Conservation (phyloP, 441 rosid species). For the Viola pubescens region DNA sequence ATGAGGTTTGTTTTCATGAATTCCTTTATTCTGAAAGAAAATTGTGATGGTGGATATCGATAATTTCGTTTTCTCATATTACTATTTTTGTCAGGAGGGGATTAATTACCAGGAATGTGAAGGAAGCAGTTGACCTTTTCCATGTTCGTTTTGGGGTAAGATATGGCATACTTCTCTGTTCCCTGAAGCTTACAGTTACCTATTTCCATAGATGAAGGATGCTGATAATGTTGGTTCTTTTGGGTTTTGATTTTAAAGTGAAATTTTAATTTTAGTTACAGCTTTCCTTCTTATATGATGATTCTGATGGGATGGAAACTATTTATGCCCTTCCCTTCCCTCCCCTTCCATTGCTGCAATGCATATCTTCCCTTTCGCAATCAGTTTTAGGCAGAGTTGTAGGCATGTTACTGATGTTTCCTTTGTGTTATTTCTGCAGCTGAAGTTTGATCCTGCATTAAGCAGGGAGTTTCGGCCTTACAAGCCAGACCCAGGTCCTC, state of each 20-base stretch:
- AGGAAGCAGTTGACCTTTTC: constrained; percentile 73
- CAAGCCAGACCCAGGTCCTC: constrained; percentile 88
- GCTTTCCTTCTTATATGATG: too few species aligned
- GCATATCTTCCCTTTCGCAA: too few species aligned
- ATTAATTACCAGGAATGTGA: constrained; percentile 78
- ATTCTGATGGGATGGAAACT: too few species aligned
- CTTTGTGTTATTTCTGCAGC: constrained; percentile 30
- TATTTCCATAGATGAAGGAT: too few species aligned
- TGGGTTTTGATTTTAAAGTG: not conserved
- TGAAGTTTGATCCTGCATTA: constrained; percentile 69
- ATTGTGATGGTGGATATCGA: not conserved
- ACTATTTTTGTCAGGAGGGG: constrained; percentile 52
- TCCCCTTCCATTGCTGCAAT: too few species aligned
- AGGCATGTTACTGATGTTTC: not conserved
- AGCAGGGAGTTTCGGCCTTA: constrained; percentile 92
- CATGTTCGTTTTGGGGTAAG: constrained; percentile 70
- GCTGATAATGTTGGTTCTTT: not conserved
- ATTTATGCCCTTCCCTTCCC: too few species aligned
- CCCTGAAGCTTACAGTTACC: not conserved
- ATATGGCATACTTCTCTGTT: not conserved
- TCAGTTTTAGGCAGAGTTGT: too few species aligned
- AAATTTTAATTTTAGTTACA: not conserved
- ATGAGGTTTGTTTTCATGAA: constrained; percentile 41
- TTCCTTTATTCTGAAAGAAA: not conserved
- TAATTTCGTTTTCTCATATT: not conserved